These are phyloP conservation scores for Lactarius hatsudake DNA, from an alignment of 768 basidiomycete genomes.

Conservation along the genomic window DNA sequence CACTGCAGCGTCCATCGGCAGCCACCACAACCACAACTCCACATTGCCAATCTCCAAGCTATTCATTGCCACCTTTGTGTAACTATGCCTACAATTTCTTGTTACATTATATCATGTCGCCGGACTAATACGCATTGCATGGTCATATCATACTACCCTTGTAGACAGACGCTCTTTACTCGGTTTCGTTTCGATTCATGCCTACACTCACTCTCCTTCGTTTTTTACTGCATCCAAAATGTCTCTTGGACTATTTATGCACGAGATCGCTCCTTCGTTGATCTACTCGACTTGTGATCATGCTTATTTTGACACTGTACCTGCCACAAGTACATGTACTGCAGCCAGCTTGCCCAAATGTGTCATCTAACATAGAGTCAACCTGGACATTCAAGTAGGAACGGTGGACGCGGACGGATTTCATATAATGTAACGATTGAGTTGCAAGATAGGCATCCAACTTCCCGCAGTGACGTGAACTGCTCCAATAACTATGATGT, in stretches of 20 bases:
- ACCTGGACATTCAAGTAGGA: not conserved
- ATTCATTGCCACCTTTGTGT: not conserved
- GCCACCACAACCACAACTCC: not conserved
- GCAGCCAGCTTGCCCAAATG: not conserved
- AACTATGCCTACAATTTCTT: not conserved
- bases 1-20: not conserved
- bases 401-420: too few species aligned
- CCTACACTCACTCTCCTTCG: not conserved
- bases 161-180: constrained; percentile 7
- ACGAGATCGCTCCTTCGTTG: not conserved
- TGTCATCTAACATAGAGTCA: not conserved
- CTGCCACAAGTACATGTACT: not conserved
- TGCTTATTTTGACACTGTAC: not conserved
- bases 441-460: constrained; percentile 24
- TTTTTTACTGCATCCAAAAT: not conserved
- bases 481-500: constrained; percentile 9
- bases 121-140: not conserved
- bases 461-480: constrained; percentile 9
- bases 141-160: not conserved
- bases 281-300: not conserved
- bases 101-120: not conserved
- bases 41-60: not conserved
- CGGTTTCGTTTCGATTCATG: not conserved
- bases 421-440: constrained; percentile 3
- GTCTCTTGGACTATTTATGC: not conserved